Evolutionary conservation across 2,329 filamentous ascomycete genomes (phyloP).

Genomic region (Raffaelea ambrosiae): DNA sequence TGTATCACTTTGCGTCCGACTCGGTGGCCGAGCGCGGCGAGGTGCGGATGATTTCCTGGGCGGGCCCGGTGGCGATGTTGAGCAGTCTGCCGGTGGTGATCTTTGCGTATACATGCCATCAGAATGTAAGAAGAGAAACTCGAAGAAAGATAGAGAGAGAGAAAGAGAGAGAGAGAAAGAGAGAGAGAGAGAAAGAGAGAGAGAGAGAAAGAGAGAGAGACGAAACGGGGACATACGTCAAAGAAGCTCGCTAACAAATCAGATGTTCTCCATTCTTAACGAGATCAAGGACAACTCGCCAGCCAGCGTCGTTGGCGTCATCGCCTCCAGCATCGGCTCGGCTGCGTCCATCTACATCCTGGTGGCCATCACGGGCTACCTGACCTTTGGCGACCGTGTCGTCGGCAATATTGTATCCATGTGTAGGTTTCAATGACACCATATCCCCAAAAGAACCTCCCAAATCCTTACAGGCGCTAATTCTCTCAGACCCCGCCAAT

Average conservation of each 20-base stretch:
- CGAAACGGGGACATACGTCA: too few relatives aligned
- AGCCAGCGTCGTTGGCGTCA: slow-evolving; percentile 65
- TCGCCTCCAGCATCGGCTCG: slow-evolving; percentile 76
- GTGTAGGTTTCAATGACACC: slow-evolving; percentile 60
- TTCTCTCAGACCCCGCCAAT: slow-evolving; percentile 56
- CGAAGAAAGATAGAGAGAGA: too few relatives aligned
- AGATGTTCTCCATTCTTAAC: slow-evolving; percentile 99
- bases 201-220: too few relatives aligned
- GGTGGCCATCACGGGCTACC: slow-evolving; percentile 88
- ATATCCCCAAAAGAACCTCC: too few relatives aligned
- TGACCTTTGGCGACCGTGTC: slow-evolving; percentile 88
- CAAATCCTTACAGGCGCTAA: too few relatives aligned
- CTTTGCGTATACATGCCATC: slow-evolving; percentile 98
- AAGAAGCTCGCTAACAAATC: slow-evolving; percentile 1
- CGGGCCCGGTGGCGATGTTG: slow-evolving; percentile 67
- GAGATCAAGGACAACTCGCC: slow-evolving; percentile 84
- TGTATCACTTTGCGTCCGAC: slow-evolving; percentile 85
- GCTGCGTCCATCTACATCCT: slow-evolving; percentile 83
- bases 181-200: too few relatives aligned
- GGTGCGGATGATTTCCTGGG: slow-evolving; percentile 68
- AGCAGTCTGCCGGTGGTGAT: slow-evolving; percentile 90
- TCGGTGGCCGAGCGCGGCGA: slow-evolving; percentile 64
- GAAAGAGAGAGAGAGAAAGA: too few relatives aligned
- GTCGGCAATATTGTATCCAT: slow-evolving; percentile 90
- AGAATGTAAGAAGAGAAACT: slow-evolving; percentile 56